Evolutionary conservation across 768 basidiomycete species (phyloP), one percentile per base, ranked within the genome.

Genomic region (Leucocoprinus sp.): DNA sequence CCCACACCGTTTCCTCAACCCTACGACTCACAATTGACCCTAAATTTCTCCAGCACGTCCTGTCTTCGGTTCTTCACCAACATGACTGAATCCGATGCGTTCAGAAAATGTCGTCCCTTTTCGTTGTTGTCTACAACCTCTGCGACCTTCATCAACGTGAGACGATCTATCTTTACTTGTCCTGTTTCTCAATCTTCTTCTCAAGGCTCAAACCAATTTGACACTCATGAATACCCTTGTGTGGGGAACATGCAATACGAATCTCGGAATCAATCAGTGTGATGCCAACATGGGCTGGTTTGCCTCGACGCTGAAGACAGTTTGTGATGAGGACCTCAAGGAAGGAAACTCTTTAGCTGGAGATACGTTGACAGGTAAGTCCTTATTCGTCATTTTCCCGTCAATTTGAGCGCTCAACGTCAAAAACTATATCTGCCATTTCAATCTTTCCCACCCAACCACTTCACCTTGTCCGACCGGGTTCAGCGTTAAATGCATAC

Each of bases 231-330:
- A 90, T 55, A 60, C 66, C 7, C 66, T 88, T 40, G 56, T 91
- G 5, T 87, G 85, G 81, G 85, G 84, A 2, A 87, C 83, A 0
- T 93, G 90, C 60, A 82, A 88, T 53, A 84, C 85, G 5, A 62
- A 58, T 12, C 55, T 61, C 1, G 55, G 59, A 2, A 57, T 64
- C 11, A 67, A 62, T 18, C 71, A 80, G 49, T 93, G 89, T 54
- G 53, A 62, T n/a, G 52, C 63, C 22, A 84, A 83, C 52, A 87
- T 93, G 80, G 68, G 55, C 5, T 76, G 74, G 70, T 85, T 82
- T 57, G 72, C 75, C 1, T 56, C 61, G 0, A 52, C 62, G 24
- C 59, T 89, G 12, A 60, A 70, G 52, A 55, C 58, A 1, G 62
- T 68, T 1, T 92, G 89, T 55, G 61, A 64, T 19, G 51, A 59